phyloP scores from a whole-genome alignment of 2,329 filamentous ascomycete species.

The Lachnellula suecica region DNA sequence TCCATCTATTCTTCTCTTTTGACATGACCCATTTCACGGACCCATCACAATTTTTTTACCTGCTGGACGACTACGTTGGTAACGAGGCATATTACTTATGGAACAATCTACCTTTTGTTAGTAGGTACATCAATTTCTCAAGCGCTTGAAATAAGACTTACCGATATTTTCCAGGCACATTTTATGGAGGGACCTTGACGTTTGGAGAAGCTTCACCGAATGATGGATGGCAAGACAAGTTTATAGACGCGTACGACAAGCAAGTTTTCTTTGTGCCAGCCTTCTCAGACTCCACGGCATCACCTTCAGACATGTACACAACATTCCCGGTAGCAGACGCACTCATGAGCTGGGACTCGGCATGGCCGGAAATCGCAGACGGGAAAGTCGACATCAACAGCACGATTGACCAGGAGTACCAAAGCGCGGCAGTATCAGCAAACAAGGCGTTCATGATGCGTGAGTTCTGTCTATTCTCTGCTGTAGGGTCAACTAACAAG shows the following conservation, averaged over 20 bases:
- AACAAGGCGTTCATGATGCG: slow-evolving; percentile 40
- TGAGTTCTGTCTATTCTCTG: slow-evolving; percentile 2
- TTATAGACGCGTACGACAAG: slow-evolving; percentile 29
- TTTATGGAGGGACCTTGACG: slow-evolving; percentile 18
- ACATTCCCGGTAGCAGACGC: slow-evolving; percentile 32
- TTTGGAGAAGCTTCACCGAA: slow-evolving; percentile 28
- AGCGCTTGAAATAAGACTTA: not conserved
- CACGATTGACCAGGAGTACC: slow-evolving; percentile 30
- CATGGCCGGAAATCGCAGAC: slow-evolving; percentile 30
- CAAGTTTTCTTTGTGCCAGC: slow-evolving; percentile 32
- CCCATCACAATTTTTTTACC: slow-evolving; percentile 28
- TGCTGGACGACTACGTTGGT: slow-evolving; percentile 26
- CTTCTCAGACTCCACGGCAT: slow-evolving; percentile 27
- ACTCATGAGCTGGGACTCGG: slow-evolving; percentile 37
- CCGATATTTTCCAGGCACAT: slow-evolving; percentile 4
- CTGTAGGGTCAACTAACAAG: not conserved
- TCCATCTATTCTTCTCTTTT: slow-evolving; percentile 39
- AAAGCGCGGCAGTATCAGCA: slow-evolving; percentile 29
- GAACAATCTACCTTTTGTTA: slow-evolving; percentile 32
- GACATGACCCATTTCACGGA: slow-evolving; percentile 31
- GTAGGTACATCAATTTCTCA: slow-evolving; percentile 9
- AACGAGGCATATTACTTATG: slow-evolving; percentile 31
- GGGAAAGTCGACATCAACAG: slow-evolving; percentile 30
- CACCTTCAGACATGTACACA: slow-evolving; percentile 26
- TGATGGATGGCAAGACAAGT: slow-evolving; percentile 24